Conservation (phyloP, 352 stramenopile genomes). For the Globisporangium spiculum region DNA sequence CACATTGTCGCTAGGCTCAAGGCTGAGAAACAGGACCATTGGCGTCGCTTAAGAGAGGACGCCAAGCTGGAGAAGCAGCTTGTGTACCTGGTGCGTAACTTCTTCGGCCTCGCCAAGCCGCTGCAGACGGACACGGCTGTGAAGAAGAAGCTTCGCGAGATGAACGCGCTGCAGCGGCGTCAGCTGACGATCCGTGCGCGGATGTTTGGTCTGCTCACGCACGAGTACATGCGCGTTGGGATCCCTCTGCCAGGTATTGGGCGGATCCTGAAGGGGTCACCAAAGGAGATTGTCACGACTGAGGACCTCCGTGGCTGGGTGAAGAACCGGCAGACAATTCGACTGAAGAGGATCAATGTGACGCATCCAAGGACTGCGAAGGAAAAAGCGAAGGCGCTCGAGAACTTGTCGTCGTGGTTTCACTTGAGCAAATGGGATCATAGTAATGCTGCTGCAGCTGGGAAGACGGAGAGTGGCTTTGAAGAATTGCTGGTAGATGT, state of each 20-base stretch:
- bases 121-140: constrained; percentile 42
- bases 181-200: constrained; percentile 46
- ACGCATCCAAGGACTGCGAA: not conserved
- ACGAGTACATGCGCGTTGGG: constrained; percentile 63
- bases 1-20: constrained; percentile 20
- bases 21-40: constrained; percentile 31
- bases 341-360: constrained; percentile 18
- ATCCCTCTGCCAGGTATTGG: constrained; percentile 54
- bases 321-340: constrained; percentile 44
- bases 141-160: constrained; percentile 36
- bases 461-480: not conserved
- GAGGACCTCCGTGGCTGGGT: constrained; percentile 57
- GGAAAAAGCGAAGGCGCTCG: not conserved
- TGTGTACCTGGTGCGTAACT: constrained; percentile 33
- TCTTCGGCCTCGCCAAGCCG: constrained; percentile 35
- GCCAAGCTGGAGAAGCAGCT: constrained; percentile 28
- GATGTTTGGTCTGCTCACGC: constrained; percentile 51
- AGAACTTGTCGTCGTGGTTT: constrained; percentile 28
- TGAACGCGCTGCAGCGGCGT: constrained; percentile 45
- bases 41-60: constrained; percentile 39
- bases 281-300: constrained; percentile 35
- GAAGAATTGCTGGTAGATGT: constrained; percentile 30
- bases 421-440: constrained; percentile 27
- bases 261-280: constrained; percentile 15
- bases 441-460: not conserved